Percentiles rank a stretch among this genome's conserved stretches.
Conservation (phyloP, 768 basidiomycete genomes). For the Rickenella mellea region DNA sequence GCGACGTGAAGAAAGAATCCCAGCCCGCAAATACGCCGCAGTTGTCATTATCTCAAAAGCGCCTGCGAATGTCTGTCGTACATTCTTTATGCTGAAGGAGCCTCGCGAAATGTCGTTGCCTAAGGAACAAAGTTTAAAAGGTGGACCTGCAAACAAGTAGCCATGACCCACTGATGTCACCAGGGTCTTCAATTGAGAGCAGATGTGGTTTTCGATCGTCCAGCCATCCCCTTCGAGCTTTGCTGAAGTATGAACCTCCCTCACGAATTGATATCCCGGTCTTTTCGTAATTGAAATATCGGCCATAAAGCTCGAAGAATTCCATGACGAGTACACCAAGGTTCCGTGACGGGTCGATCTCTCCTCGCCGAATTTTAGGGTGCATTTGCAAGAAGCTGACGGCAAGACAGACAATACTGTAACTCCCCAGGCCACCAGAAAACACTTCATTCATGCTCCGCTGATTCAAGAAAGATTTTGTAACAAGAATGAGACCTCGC, state of each 20-base stretch:
- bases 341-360: constrained; percentile 82
- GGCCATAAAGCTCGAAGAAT: constrained; percentile 94
- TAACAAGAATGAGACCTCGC: constrained; percentile 76
- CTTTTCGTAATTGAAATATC: constrained; percentile 84
- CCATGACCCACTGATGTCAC: constrained; percentile 66
- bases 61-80: constrained; percentile 76
- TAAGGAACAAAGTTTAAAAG: constrained; percentile 20
- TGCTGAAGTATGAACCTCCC: constrained; percentile 85
- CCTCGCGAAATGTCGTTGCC: constrained; percentile 91
- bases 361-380: constrained; percentile 81
- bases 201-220: constrained; percentile 45
- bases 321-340: constrained; percentile 93
- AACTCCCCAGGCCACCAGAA: constrained; percentile 89
- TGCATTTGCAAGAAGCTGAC: constrained; percentile 97
- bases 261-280: constrained; percentile 82
- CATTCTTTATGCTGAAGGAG: constrained; percentile 75
- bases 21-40: constrained; percentile 55
- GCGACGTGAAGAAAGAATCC: constrained; percentile 48
- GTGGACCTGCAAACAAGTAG: not conserved
- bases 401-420: constrained; percentile 87
- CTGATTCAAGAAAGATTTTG: constrained; percentile 85
- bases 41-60: constrained; percentile 73
- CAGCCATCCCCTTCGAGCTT: constrained; percentile 74
- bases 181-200: constrained; percentile 90
- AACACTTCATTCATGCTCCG: constrained; percentile 97